Percentiles rank a stretch among this genome's conserved stretches.
These are phyloP conservation scores for Cutaneotrichosporon cyanovorans DNA, from an alignment of 1,284 basidiomycete genomes.

Conservation along the genomic window DNA sequence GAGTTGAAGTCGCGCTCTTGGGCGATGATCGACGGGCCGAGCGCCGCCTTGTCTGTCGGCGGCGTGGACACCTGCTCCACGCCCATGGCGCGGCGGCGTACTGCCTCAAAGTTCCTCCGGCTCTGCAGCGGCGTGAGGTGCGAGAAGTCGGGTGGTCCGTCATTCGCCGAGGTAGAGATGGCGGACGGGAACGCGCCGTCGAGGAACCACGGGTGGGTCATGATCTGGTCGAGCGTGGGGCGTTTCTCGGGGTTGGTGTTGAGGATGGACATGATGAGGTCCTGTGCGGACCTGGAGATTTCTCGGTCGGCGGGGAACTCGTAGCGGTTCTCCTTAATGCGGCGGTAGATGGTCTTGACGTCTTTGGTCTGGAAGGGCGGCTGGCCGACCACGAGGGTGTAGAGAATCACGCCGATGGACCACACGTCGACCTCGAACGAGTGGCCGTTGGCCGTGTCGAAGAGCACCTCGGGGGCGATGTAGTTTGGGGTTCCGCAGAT, in stretches of 20 bases:
- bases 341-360: constrained; percentile 90
- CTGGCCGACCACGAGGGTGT: constrained; percentile 85
- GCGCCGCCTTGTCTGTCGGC: constrained; percentile 8
- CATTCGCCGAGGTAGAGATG: constrained; percentile 71
- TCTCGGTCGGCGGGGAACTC: constrained; percentile 74
- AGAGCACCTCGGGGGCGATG: constrained; percentile 95
- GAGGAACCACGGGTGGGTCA: constrained; percentile 78
- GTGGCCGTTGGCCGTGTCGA: constrained; percentile 91
- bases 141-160: constrained; percentile 65
- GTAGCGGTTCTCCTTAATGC: constrained; percentile 90
- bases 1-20: constrained; percentile 94
- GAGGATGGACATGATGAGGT: constrained; percentile 77
- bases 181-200: constrained; percentile 70
- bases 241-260: constrained; percentile 71
- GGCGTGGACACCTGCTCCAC: constrained; percentile 17
- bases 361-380: constrained; percentile 98
- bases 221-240: constrained; percentile 76
- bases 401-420: constrained; percentile 95
- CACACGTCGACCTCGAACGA: constrained; percentile 98
- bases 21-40: constrained; percentile 55
- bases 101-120: constrained; percentile 58
- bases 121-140: constrained; percentile 58
- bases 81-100: constrained; percentile 35
- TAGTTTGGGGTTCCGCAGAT: constrained; percentile 99
- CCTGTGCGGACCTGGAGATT: constrained; percentile 64